Conservation (phyloP, 192 early-diverging fungal species). For the Geranomyces michiganensis region DNA sequence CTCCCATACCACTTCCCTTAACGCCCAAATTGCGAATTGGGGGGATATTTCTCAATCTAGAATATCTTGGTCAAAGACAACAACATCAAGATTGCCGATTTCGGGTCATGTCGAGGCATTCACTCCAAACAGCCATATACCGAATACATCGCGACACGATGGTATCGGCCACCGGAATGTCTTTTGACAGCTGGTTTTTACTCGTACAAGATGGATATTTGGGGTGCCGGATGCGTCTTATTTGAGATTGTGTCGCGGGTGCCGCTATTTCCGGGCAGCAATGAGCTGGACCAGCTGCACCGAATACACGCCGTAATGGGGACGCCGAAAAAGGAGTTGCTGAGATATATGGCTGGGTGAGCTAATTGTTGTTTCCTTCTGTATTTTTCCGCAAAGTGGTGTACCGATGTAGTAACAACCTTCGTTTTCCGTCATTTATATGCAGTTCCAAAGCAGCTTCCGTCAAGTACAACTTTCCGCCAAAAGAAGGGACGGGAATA, state of each 20-base stretch:
- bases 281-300: slow-evolving; percentile 67
- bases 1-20: too few species aligned
- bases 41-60: slow-evolving; percentile 14
- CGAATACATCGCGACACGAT: slow-evolving; percentile 70
- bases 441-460: slow-evolving; percentile 39
- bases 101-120: slow-evolving; percentile 66
- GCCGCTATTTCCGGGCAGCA: slow-evolving; percentile 63
- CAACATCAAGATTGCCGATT: slow-evolving; percentile 62
- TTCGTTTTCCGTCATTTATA: too few species aligned
- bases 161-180: slow-evolving; percentile 70
- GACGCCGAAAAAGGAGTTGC: slow-evolving; percentile 54
- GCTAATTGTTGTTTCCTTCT: neutral
- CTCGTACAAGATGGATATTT: slow-evolving; percentile 64
- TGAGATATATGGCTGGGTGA: slow-evolving; percentile 59
- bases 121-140: slow-evolving; percentile 68
- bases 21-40: neutral
- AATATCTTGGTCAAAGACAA: slow-evolving; percentile 63
- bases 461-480: slow-evolving; percentile 57
- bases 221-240: slow-evolving; percentile 65
- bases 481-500: slow-evolving; percentile 56
- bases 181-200: slow-evolving; percentile 63
- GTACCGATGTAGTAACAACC: too few species aligned
- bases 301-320: slow-evolving; percentile 62
- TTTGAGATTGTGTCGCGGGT: slow-evolving; percentile 58
- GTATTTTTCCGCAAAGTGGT: too few species aligned